Percentiles rank a stretch among this genome's conserved stretches.
phyloP scores from a whole-genome alignment of 2,329 filamentous ascomycete genomes.

The Lomentospora prolificans region DNA sequence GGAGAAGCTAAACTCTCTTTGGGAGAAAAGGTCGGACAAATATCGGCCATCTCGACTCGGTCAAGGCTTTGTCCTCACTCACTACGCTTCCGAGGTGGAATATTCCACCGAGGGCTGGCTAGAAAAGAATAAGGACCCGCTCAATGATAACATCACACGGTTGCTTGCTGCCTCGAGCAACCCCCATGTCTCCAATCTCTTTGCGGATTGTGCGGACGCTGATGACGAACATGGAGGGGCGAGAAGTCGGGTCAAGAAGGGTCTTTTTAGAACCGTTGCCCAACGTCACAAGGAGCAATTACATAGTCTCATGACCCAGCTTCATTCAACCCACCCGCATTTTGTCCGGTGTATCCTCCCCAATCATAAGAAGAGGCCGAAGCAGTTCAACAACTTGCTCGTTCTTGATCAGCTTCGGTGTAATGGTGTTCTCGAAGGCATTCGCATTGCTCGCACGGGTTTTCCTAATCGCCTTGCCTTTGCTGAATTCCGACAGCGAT shows the following conservation, averaged over 20 bases:
- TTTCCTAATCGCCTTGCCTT: constrained; percentile 93
- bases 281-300: constrained; percentile 97
- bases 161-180: constrained; percentile 75
- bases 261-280: constrained; percentile 90
- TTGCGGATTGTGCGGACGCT: constrained; percentile 74
- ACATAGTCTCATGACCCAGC: constrained; percentile 87
- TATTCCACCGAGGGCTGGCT: constrained; percentile 93
- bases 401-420: constrained; percentile 95
- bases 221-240: constrained; percentile 63
- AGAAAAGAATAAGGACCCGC: constrained; percentile 97
- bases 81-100: constrained; percentile 96
- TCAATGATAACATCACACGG: constrained; percentile 94
- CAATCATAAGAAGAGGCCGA: constrained; percentile 95
- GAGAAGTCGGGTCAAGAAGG: constrained; percentile 84
- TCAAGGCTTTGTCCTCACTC: constrained; percentile 90
- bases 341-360: constrained; percentile 97
- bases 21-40: constrained; percentile 93
- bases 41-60: constrained; percentile 81
- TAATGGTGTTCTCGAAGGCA: constrained; percentile 98
- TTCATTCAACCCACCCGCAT: constrained; percentile 94
- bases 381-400: constrained; percentile 83
- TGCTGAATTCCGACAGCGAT: constrained; percentile 86
- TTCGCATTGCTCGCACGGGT: constrained; percentile 90
- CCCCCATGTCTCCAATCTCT: constrained; percentile 73
- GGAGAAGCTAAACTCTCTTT: constrained; percentile 91